Evolutionary conservation across 768 basidiomycete species (phyloP).

Genomic region (Candolleomyces efflorescens): DNA sequence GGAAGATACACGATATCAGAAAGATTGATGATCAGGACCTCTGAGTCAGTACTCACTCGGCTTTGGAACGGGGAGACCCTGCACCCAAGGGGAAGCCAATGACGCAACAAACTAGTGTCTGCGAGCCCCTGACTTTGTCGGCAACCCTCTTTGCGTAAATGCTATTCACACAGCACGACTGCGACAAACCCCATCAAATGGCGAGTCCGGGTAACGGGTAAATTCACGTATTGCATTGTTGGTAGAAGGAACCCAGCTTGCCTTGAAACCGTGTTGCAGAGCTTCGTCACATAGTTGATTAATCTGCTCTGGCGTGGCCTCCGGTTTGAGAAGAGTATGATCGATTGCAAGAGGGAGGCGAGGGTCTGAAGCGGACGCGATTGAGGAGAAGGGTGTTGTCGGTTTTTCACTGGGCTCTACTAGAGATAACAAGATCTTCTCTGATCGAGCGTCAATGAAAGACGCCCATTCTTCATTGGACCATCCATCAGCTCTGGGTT

Average conservation of each 20-base stretch:
- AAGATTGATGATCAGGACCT: constrained; percentile 1
- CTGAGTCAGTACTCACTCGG: constrained; percentile 33
- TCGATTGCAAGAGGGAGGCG: constrained; percentile 39
- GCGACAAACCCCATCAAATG: not conserved
- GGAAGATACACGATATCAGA: not conserved
- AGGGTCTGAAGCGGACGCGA: constrained; percentile 21
- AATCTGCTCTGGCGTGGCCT: constrained; percentile 41
- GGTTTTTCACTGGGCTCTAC: not conserved
- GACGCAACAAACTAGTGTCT: constrained; percentile 40
- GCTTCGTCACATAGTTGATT: constrained; percentile 46
- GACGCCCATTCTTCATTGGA: constrained; percentile 10
- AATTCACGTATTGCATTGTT: no score
- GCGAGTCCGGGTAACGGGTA: not conserved
- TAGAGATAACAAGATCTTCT: not conserved
- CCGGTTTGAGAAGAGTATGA: constrained; percentile 48
- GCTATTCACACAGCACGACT: constrained; percentile 54
- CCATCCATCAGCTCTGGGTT: not conserved
- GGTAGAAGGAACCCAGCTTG: constrained; percentile 12
- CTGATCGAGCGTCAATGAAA: constrained; percentile 4
- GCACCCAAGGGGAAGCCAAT: constrained; percentile 52
- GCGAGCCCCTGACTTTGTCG: constrained; percentile 32
- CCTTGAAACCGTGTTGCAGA: constrained; percentile 45
- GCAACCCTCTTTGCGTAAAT: constrained; percentile 38
- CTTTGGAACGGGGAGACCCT: constrained; percentile 36
- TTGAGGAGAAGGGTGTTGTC: not conserved